Conservation (phyloP, 2,329 filamentous ascomycete species). For the Biscogniauxia mediterranea region DNA sequence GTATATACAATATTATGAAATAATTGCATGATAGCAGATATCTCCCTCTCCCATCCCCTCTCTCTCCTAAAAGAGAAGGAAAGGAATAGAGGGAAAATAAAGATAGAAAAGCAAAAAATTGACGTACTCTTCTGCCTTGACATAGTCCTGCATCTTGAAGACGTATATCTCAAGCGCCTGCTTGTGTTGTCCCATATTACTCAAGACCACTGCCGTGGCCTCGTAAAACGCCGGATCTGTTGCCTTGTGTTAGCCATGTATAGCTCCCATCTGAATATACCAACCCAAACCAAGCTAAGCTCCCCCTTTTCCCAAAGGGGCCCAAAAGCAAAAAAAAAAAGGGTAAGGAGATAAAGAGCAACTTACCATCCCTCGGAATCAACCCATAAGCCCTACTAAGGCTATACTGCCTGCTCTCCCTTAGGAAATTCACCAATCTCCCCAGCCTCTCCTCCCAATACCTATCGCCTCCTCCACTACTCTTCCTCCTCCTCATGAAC, state of each 20-base stretch:
- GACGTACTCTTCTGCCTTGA: slow-evolving; percentile 86
- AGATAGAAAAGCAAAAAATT: not conserved
- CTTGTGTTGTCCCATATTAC: slow-evolving; percentile 93
- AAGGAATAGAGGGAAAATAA: no score
- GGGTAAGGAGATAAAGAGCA: no score
- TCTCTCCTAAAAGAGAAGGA: no score
- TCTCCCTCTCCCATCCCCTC: not conserved
- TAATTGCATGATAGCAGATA: not conserved
- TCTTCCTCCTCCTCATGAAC: no score
- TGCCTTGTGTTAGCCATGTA: slow-evolving; percentile 15
- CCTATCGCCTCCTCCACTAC: no score
- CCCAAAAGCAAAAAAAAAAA: no score
- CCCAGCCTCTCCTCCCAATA: slow-evolving; percentile 59
- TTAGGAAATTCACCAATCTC: slow-evolving; percentile 72
- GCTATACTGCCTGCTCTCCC: slow-evolving; percentile 76
- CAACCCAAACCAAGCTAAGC: no score
- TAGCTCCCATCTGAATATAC: no score
- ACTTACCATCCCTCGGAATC: slow-evolving; percentile 75
- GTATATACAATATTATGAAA: not conserved
- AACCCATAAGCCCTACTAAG: slow-evolving; percentile 72
- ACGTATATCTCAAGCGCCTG: slow-evolving; percentile 97
- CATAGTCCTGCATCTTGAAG: slow-evolving; percentile 84
- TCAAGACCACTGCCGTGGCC: slow-evolving; percentile 83
- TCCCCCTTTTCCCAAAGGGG: no score
- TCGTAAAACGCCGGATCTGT: slow-evolving; percentile 84